Evolutionary conservation across 345 rosid species (phyloP).

Genomic region (Psidium guajava): DNA sequence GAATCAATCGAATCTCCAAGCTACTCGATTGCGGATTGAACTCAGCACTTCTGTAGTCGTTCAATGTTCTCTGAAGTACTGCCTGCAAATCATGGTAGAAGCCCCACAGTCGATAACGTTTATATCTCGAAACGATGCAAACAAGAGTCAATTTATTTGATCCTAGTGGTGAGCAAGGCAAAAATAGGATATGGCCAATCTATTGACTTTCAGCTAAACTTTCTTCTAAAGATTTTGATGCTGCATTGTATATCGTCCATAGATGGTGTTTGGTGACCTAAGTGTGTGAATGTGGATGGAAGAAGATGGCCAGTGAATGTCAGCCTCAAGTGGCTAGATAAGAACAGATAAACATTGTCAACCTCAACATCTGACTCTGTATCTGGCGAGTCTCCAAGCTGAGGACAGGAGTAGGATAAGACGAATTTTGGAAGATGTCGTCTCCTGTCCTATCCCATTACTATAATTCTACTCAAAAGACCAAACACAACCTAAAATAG

Average conservation of each 20-base stretch:
- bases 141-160: background rate
- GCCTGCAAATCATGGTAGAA: slow-evolving; percentile 31
- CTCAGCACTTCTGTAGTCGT: slow-evolving; percentile 52
- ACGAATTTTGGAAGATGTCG: background rate
- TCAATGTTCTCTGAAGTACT: slow-evolving; percentile 61
- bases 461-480: background rate
- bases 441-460: background rate
- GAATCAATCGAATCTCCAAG: slow-evolving; percentile 84
- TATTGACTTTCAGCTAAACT: background rate
- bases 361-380: background rate
- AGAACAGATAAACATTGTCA: background rate
- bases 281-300: background rate
- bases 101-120: background rate
- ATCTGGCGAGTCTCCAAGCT: background rate
- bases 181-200: background rate
- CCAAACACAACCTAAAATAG: background rate
- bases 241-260: background rate
- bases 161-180: background rate
- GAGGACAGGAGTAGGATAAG: background rate
- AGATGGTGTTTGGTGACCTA: background rate
- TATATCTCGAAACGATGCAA: background rate
- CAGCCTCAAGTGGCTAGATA: background rate
- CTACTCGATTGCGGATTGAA: slow-evolving; percentile 65
- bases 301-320: background rate
- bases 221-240: background rate